A percentile compares a stretch with the other conserved stretches of the same genome.
These are phyloP conservation scores for Acrodontium crateriforme DNA, from an alignment of 2,329 filamentous ascomycete species.

Conservation along the genomic window DNA sequence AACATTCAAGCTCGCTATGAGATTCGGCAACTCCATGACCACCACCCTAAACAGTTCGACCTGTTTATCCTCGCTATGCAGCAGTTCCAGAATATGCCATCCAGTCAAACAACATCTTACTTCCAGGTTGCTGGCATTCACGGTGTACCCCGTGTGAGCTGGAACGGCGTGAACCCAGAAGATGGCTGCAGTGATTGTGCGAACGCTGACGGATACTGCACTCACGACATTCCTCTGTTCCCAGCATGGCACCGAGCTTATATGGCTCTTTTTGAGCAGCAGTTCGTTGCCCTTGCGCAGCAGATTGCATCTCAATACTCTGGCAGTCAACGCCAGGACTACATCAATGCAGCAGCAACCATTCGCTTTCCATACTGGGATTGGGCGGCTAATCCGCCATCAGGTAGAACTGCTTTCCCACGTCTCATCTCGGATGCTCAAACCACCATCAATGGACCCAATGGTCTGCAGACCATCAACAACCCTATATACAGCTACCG, in stretches of 20 bases:
- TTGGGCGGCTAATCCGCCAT: constrained; percentile 13
- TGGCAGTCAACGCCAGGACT: constrained; percentile 6
- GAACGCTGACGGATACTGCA: constrained; percentile 21
- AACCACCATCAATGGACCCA: constrained; percentile 15
- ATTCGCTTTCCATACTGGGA: constrained; percentile 18
- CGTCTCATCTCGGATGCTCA: constrained; percentile 9
- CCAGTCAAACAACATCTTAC: constrained; percentile 10
- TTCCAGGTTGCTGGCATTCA: constrained; percentile 18
- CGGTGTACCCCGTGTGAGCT: constrained; percentile 18
- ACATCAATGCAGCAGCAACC: constrained; percentile 13
- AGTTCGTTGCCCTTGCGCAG: constrained; percentile 16
- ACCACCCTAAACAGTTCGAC: constrained; percentile 12
- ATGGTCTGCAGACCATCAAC: constrained; percentile 12
- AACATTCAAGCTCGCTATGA: constrained; percentile 11
- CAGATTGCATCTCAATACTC: constrained; percentile 15
- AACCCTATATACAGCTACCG: constrained; percentile 17
- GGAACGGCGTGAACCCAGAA: constrained; percentile 16
- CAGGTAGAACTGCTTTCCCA: constrained; percentile 12
- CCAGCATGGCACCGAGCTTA: constrained; percentile 22
- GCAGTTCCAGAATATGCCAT: constrained; percentile 8
- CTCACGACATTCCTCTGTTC: constrained; percentile 22
- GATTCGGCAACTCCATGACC: constrained; percentile 11
- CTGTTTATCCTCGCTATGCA: constrained; percentile 15
- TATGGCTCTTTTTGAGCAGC: constrained; percentile 21
- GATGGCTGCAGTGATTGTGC: constrained; percentile 14